phyloP scores from a whole-genome alignment of 2,329 filamentous ascomycete species.

The Phaeomoniella chlamydospora region DNA sequence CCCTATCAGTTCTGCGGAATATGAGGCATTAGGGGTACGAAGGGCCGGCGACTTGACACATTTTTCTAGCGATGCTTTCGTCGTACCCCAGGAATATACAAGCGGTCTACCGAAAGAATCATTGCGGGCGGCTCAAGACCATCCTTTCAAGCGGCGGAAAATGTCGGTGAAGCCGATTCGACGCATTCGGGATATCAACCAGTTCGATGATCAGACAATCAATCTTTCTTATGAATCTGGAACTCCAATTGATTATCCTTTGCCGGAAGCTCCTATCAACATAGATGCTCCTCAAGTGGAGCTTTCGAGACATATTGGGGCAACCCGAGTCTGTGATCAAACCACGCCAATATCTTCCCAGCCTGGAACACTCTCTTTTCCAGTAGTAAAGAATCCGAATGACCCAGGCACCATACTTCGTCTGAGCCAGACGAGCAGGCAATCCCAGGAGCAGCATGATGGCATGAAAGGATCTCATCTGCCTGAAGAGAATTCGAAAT shows the following conservation, averaged over 20 bases:
- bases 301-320: background rate
- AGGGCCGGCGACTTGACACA: constrained; percentile 10
- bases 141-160: constrained; percentile 5
- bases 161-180: background rate
- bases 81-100: constrained; percentile 14
- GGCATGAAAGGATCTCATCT: constrained; percentile 17
- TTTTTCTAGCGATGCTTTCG: constrained; percentile 17
- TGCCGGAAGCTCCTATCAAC: background rate
- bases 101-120: background rate
- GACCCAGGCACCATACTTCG: constrained; percentile 48
- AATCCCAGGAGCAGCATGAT: too few relatives aligned
- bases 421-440: constrained; percentile 50
- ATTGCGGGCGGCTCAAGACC: background rate
- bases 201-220: background rate
- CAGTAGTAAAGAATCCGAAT: constrained; percentile 63
- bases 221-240: background rate
- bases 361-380: constrained; percentile 45
- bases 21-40: constrained; percentile 15
- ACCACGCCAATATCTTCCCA: too few relatives aligned
- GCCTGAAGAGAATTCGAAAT: background rate
- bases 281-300: background rate
- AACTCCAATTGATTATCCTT: too few relatives aligned
- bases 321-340: background rate
- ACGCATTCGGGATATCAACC: background rate
- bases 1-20: constrained; percentile 13